Percentiles rank a stretch among this genome's conserved stretches.
Evolutionary conservation across 2,329 filamentous ascomycete genomes (phyloP).

Genomic region (Trichoderma gracile): DNA sequence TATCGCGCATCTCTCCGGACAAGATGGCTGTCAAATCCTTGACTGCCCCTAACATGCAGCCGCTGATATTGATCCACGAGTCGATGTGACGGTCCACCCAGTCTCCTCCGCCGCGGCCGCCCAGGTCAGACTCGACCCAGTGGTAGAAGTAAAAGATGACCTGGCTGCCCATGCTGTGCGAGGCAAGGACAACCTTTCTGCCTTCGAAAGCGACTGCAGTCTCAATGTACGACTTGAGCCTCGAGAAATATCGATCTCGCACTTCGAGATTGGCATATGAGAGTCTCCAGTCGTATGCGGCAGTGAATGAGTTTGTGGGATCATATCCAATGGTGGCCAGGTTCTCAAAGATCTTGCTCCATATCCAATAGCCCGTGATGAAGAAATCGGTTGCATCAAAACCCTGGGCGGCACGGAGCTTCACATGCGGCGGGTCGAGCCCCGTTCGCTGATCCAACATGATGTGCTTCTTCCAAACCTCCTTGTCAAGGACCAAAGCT

Average conservation of each 20-base stretch:
- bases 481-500: conserved; percentile 88
- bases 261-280: conserved; percentile 87
- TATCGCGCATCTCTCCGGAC: conserved; percentile 98
- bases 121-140: conserved; percentile 75
- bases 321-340: conserved; percentile 95
- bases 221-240: conserved; percentile 88
- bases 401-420: conserved; percentile 88
- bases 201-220: conserved; percentile 70
- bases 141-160: conserved; percentile 83
- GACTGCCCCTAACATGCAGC: conserved; percentile 93
- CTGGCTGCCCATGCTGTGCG: conserved; percentile 97
- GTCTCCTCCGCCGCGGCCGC: conserved; percentile 75
- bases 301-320: conserved; percentile 71
- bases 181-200: conserved; percentile 81
- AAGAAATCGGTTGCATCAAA: conserved; percentile 99
- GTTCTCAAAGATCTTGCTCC: conserved; percentile 98
- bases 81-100: conserved; percentile 93
- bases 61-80: conserved; percentile 97
- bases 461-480: conserved; percentile 91
- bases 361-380: conserved; percentile 92
- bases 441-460: conserved; percentile 94
- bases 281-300: conserved; percentile 86
- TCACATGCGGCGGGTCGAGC: conserved; percentile 85
- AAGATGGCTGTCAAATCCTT: conserved; percentile 89
- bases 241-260: conserved; percentile 90